A percentile compares a stretch with the other conserved stretches of the same genome.
Conservation (phyloP, 2,329 filamentous ascomycete species). For the Colletotrichum navitas region DNA sequence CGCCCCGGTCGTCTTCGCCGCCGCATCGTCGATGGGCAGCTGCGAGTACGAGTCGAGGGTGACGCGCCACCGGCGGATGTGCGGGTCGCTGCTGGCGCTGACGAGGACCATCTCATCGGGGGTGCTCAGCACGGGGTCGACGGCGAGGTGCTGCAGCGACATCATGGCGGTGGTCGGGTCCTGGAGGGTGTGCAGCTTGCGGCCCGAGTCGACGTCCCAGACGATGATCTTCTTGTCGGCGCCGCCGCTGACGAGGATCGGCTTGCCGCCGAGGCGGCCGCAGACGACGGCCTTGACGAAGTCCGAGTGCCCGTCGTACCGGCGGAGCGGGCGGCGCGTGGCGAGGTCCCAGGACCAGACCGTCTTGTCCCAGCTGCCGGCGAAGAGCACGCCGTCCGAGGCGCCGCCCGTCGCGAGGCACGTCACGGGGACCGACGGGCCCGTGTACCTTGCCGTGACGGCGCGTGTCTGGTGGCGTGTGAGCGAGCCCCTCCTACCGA, state of each 20-base stretch:
- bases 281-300: slow-evolving; percentile 88
- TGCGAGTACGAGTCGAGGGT: slow-evolving; percentile 66
- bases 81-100: slow-evolving; percentile 83
- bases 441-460: slow-evolving; percentile 65
- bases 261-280: slow-evolving; percentile 69
- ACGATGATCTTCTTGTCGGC: slow-evolving; percentile 86
- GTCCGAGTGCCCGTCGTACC: slow-evolving; percentile 83
- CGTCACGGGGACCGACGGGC: slow-evolving; percentile 84
- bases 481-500: neutral
- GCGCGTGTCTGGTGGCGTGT: slow-evolving; percentile 25
- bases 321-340: slow-evolving; percentile 65
- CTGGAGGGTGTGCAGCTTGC: slow-evolving; percentile 80
- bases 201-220: slow-evolving; percentile 80
- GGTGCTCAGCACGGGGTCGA: slow-evolving; percentile 76
- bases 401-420: slow-evolving; percentile 76
- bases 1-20: neutral
- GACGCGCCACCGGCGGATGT: slow-evolving; percentile 84
- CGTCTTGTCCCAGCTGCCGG: slow-evolving; percentile 94
- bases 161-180: slow-evolving; percentile 77
- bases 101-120: slow-evolving; percentile 70
- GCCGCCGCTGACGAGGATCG: slow-evolving; percentile 79
- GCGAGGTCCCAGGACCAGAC: slow-evolving; percentile 86
- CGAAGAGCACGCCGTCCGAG: slow-evolving; percentile 74
- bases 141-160: slow-evolving; percentile 81
- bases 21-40: slow-evolving; percentile 57